Evolutionary conservation across 2,329 filamentous ascomycete species (phyloP), one percentile per base, ranked within the genome.

Genomic region (Exophiala calicioides): DNA sequence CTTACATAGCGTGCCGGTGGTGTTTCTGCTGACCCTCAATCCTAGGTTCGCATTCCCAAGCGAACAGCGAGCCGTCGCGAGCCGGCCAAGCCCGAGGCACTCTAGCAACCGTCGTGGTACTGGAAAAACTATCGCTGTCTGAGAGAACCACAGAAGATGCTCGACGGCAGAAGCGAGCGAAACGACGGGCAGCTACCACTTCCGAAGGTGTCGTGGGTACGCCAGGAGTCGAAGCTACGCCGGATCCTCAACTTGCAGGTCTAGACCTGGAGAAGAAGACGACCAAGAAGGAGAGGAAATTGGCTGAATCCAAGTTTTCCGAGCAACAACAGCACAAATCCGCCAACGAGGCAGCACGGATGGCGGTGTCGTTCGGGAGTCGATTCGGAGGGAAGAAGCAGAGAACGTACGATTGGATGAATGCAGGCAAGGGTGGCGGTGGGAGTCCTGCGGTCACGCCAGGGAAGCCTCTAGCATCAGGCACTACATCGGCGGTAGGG

Each of bases 251-350:
- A 1, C 35, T 52, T 16, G 55, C 68, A 3, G 64, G 72, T n/a
- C 61, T 64, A 31, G 81, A 84, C 1, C 78, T 83, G 1, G 84
- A 86, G 43, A 71, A 72, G 56, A 91, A 90, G 65, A 77, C 88
- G 40, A 86, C 85, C 3, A 96, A 96, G 75, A 96, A 96, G 70
- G 90, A 95, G 65, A 88, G 85, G 66, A 86, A 84, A 55, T 78
- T 85, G 57, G 80, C 82, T n/a, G 84, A 88, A 50, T 74, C 76
- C 3, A 88, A 86, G 58, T 79, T 84, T 16, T 86, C 82, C 0
- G 88, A 94, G 61, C 85, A 85, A 13, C 84, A 84, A 48, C 86
- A 85, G 56, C 89, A 91, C 56, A 82, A 84, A 16, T 86, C 85
- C 53, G 89, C 91, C 19, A 95, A 96, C 63, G 77, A 82, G 44